phyloP scores from a whole-genome alignment of 164 flowering plant genomes.

The Saururus chinensis region DNA sequence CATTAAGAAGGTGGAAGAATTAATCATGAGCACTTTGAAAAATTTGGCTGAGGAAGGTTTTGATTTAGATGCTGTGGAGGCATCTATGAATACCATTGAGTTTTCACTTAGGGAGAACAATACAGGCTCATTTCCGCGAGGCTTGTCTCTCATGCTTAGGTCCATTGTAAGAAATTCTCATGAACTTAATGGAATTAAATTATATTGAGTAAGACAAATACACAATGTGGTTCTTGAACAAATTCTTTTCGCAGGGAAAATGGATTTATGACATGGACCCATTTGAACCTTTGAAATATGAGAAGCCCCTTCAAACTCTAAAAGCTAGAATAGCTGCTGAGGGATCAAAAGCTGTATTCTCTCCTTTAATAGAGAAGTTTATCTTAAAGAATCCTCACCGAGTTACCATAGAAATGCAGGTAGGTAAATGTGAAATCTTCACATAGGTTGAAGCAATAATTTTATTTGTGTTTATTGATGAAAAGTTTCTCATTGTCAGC shows the following conservation, averaged over 20 bases:
- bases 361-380: constrained; percentile 75
- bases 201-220: not conserved
- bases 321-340: constrained; percentile 75
- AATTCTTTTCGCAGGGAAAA: constrained; percentile 51
- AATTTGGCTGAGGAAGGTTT: constrained; percentile 82
- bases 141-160: constrained; percentile 92
- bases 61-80: constrained; percentile 83
- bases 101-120: constrained; percentile 95
- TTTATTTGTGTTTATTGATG: not conserved
- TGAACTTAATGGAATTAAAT: not conserved
- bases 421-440: constrained; percentile 36
- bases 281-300: constrained; percentile 90
- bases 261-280: constrained; percentile 99
- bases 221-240: not conserved
- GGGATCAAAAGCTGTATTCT: constrained; percentile 92
- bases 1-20: constrained; percentile 76
- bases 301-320: constrained; percentile 60
- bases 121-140: constrained; percentile 98
- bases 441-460: constrained; percentile 1
- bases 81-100: constrained; percentile 98
- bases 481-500: constrained; percentile 33
- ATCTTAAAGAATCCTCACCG: constrained; percentile 82
- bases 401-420: constrained; percentile 97
- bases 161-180: constrained; percentile 51
- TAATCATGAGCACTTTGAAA: constrained; percentile 54